phyloP scores from a whole-genome alignment of 2,329 filamentous ascomycete genomes.

The Alternaria consortialis region DNA sequence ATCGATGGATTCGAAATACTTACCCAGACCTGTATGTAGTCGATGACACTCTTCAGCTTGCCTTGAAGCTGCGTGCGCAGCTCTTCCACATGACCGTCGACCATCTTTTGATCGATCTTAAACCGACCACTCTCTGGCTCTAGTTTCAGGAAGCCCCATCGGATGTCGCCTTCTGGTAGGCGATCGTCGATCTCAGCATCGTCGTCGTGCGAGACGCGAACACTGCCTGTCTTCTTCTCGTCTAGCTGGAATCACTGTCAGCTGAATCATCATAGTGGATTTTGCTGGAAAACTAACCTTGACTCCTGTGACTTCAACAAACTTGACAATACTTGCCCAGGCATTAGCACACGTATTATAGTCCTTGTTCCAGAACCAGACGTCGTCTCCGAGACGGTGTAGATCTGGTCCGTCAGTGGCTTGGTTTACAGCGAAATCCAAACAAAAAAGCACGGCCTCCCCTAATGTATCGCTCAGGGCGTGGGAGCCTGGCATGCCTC shows the following conservation, averaged over 20 bases:
- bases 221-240: slow-evolving; percentile 53
- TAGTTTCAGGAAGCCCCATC: slow-evolving; percentile 46
- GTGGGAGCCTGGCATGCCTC: slow-evolving; percentile 59
- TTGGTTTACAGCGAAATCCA: slow-evolving; percentile 59
- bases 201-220: slow-evolving; percentile 40
- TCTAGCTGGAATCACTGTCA: slow-evolving; percentile 46
- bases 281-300: slow-evolving; percentile 30
- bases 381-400: slow-evolving; percentile 60
- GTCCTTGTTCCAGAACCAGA: slow-evolving; percentile 59
- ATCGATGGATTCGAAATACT: neutral
- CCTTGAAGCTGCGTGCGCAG: slow-evolving; percentile 40
- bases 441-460: slow-evolving; percentile 58
- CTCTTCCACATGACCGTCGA: slow-evolving; percentile 43
- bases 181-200: slow-evolving; percentile 27
- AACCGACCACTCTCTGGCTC: slow-evolving; percentile 38
- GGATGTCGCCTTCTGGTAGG: slow-evolving; percentile 41
- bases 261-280: neutral
- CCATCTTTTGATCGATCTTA: slow-evolving; percentile 46
- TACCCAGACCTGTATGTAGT: slow-evolving; percentile 40
- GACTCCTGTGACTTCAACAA: slow-evolving; percentile 55
- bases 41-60: slow-evolving; percentile 45
- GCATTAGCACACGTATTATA: slow-evolving; percentile 53
- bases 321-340: slow-evolving; percentile 56
- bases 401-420: slow-evolving; percentile 53
- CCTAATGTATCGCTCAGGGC: slow-evolving; percentile 58